Conservation (phyloP, 495 filamentous ascomycete genomes). For the Penicillium verhagenii region DNA sequence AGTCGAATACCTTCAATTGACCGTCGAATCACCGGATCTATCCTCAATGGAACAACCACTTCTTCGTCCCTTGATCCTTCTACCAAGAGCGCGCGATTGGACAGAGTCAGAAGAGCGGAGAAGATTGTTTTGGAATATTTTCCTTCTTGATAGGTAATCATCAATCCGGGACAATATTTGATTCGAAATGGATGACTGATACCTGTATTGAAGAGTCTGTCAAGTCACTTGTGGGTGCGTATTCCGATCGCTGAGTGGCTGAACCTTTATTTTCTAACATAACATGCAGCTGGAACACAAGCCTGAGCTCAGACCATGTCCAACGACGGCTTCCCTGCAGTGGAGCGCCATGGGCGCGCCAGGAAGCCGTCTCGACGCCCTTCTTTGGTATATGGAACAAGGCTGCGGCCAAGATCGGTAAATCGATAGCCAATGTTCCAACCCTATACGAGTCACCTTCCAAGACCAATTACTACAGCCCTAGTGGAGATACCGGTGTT, state of each 20-base stretch:
- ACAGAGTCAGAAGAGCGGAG: constrained; percentile 50
- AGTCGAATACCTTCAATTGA: constrained; percentile 28
- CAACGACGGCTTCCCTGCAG: constrained; percentile 13
- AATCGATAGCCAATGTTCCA: constrained; percentile 30
- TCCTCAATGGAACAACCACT: constrained; percentile 16
- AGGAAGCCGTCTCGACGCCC: constrained; percentile 32
- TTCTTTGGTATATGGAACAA: constrained; percentile 45
- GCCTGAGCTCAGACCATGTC: constrained; percentile 25
- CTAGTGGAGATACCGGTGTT: constrained; percentile 10
- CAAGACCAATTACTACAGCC: constrained; percentile 30
- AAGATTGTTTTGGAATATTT: constrained; percentile 49
- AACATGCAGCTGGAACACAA: constrained; percentile 30
- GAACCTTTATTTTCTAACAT: not conserved
- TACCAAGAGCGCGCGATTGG: constrained; percentile 33
- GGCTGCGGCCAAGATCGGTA: constrained; percentile 33
- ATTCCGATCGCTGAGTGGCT: not conserved
- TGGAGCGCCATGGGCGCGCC: constrained; percentile 29
- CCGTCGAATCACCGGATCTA: constrained; percentile 13
- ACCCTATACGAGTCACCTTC: constrained; percentile 8
- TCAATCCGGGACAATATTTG: not conserved
- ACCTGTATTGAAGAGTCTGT: constrained; percentile 7
- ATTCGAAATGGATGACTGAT: too few species aligned
- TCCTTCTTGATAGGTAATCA: constrained; percentile 27
- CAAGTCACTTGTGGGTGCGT: constrained; percentile 22
- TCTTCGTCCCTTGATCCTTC: constrained; percentile 33